A percentile compares a stretch with the other conserved stretches of the same genome.
Evolutionary conservation across 306 rosid species (phyloP).

Genomic region (Trifolium pratense): DNA sequence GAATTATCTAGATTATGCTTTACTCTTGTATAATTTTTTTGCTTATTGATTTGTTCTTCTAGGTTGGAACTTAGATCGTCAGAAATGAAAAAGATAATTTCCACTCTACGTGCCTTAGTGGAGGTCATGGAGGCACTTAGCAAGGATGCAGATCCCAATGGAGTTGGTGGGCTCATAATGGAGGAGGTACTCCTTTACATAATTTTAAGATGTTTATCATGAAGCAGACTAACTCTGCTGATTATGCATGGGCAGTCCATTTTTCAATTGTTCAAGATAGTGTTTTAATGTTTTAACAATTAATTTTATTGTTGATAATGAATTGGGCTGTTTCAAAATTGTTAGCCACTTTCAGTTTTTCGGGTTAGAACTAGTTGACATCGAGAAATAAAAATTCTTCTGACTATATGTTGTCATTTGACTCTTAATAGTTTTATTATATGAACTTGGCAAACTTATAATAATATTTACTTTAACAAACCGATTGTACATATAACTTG

Average conservation of each 20-base stretch:
- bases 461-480: conserved; percentile 22
- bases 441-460: conserved; percentile 24
- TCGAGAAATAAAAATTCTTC: neutral
- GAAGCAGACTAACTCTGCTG: conserved; percentile 9
- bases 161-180: conserved; percentile 78
- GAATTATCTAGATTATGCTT: conserved; percentile 23
- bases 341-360: conserved; percentile 26
- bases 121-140: conserved; percentile 94
- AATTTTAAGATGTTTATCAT: conserved; percentile 32
- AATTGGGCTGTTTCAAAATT: conserved; percentile 22
- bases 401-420: conserved; percentile 20
- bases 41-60: conserved; percentile 42
- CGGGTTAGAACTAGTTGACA: conserved; percentile 19
- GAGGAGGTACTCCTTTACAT: conserved; percentile 74
- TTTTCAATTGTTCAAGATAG: conserved; percentile 26
- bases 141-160: conserved; percentile 77
- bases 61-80: conserved; percentile 60
- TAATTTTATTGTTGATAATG: conserved; percentile 27
- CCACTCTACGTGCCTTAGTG: conserved; percentile 81
- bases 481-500: conserved; percentile 35
- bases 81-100: conserved; percentile 73
- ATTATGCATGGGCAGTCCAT: conserved; percentile 32
- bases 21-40: conserved; percentile 22
- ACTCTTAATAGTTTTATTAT: conserved; percentile 36
- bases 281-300: conserved; percentile 1